These are phyloP conservation scores for Serendipita sp. DNA, from an alignment of 768 basidiomycete genomes.

Conservation along the genomic window DNA sequence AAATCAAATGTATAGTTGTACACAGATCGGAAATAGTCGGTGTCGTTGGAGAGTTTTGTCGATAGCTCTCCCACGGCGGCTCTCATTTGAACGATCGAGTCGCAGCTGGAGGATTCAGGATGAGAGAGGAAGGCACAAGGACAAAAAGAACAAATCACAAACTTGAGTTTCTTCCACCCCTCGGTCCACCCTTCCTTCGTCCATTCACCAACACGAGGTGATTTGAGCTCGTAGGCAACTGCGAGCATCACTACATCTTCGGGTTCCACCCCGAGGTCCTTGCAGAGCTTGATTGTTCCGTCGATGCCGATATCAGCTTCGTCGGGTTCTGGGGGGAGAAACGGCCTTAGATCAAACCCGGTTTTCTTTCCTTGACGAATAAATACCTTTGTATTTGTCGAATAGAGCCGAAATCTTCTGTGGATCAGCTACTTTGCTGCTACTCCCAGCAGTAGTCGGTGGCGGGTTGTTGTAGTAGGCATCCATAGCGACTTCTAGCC, in stretches of 20 bases:
- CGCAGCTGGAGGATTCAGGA: constrained; percentile 31
- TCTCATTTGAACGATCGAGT: constrained; percentile 49
- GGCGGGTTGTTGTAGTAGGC: background rate
- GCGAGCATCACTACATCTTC: constrained; percentile 73
- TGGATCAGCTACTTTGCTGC: background rate
- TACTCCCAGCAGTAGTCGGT: constrained; percentile 10
- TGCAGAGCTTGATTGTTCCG: constrained; percentile 64
- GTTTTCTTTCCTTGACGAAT: background rate
- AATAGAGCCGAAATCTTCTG: constrained; percentile 44
- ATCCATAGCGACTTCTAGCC: background rate
- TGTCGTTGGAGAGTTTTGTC: constrained; percentile 43
- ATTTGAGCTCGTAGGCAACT: constrained; percentile 67
- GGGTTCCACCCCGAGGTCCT: constrained; percentile 51
- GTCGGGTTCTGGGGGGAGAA: constrained; percentile 32
- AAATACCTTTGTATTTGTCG: constrained; percentile 50
- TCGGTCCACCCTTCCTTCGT: constrained; percentile 54
- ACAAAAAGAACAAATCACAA: constrained; percentile 16
- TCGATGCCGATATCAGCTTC: constrained; percentile 54
- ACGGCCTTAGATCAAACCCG: background rate
- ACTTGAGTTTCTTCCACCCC: constrained; percentile 66
- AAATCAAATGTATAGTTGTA: constrained; percentile 74
- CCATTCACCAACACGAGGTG: constrained; percentile 60
- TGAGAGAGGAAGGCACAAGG: background rate
- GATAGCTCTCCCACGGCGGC: constrained; percentile 37
- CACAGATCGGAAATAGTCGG: constrained; percentile 56